Base-by-base conservation (phyloP, 495 filamentous ascomycete genomes). In the Filosporella fistucella region DNA sequence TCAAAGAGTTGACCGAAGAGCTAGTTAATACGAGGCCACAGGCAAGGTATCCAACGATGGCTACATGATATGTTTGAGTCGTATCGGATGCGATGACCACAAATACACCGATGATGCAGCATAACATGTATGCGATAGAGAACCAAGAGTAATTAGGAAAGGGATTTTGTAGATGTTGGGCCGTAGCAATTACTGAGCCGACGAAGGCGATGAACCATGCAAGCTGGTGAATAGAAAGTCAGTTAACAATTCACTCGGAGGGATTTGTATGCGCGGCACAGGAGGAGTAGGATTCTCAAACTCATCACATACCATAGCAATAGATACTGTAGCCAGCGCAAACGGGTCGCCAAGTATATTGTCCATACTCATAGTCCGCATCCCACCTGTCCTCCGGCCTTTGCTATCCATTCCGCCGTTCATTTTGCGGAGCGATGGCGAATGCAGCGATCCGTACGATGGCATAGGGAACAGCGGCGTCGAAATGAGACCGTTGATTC, bases 301-400 rank as follows among this genome's bases (percentile, higher is more conserved):
- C 41, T 9, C 25, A 17, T 29, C 35, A 77, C 89, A 65, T 79
- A 96, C 91, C 52, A 86, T 74, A 47, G 90, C 81, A 66, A 99
- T 96, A 22, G 89, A 95, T 32, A 93, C 78, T 13, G 93, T 99
- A 33, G 90, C 89, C 32, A 97, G 78, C 41, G 93, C 91, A 69
- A 99, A 96, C 2, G 94, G 94, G 69, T 97, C 91, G 56, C 93
- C 93, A 39, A 96, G 71, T 44, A 97, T 88, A 65, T 96, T 90
- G 58, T 87, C 89, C 63, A 89, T 67, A 54, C 78, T 84, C 68
- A 74, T 70, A 57, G 71, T 64, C 29, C 73, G 53, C 58, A 52
- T 57, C 25, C 55, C 58, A 29, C 50, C 52, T 20, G 58, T 39
- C 32, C 55, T 43, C 47, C 56, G 39, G 9, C 66, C 63, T 61